Evolutionary conservation across 306 rosid species (phyloP).

Genomic region (Aeschynomene evenia): DNA sequence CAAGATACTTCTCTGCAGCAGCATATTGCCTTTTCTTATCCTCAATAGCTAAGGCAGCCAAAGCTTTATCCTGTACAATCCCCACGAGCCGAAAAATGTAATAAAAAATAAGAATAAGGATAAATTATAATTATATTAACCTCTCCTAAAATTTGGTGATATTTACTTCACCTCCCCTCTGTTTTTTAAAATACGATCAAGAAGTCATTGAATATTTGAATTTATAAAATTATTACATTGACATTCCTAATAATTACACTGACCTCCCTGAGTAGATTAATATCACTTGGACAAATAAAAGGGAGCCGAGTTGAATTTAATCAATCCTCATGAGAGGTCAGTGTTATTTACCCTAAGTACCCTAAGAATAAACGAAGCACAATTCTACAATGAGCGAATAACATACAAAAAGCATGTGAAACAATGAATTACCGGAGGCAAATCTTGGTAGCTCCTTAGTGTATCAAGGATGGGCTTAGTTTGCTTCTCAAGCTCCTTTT

Average conservation of each 20-base stretch:
- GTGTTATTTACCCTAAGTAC: no score
- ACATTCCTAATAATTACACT: no score
- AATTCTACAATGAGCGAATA: neutral
- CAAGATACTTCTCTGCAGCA: constrained; percentile 92
- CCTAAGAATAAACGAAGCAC: neutral
- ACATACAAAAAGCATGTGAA: neutral
- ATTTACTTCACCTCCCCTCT: no score
- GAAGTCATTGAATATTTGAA: no score
- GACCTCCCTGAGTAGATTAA: no score
- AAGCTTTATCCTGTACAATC: constrained; percentile 80
- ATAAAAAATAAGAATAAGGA: constrained; percentile 10
- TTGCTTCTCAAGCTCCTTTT: constrained; percentile 89
- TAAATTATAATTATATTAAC: neutral
- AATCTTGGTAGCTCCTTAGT: constrained; percentile 88
- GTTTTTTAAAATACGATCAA: no score
- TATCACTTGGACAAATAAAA: no score
- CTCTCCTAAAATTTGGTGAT: no score
- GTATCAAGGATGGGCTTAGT: constrained; percentile 92
- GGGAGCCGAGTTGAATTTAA: no score
- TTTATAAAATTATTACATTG: no score
- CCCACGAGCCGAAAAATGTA: constrained; percentile 16
- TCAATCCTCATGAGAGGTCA: no score
- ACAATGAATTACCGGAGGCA: constrained; percentile 73
- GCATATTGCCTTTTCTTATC: constrained; percentile 91
- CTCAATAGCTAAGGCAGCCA: constrained; percentile 97